Percentiles rank a stretch among this genome's conserved stretches.
Conservation (phyloP, 228 moss, liverwort and hornwort genomes). For the Sphagnum fallax region DNA sequence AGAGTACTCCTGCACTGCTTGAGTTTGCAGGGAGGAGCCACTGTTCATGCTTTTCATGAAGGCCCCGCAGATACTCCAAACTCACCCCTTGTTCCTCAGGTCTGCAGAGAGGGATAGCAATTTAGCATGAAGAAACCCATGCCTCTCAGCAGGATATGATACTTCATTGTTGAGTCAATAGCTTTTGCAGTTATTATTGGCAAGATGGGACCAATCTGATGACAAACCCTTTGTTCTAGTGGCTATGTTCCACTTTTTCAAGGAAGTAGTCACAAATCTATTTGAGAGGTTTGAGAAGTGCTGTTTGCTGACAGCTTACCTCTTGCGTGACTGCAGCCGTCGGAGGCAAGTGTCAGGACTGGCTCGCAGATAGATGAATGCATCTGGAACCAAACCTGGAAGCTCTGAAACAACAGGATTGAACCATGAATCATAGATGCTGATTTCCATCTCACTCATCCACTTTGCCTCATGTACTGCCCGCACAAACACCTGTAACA, state of each 20-base stretch:
- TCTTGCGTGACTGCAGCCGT: constrained; percentile 68
- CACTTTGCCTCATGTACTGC: constrained; percentile 95
- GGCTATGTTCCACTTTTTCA: too few relatives aligned
- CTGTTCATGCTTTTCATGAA: constrained; percentile 90
- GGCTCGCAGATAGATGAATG: constrained; percentile 80
- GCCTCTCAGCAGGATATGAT: too few relatives aligned
- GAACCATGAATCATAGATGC: constrained; percentile 92
- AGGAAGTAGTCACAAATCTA: too few relatives aligned
- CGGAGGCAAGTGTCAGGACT: constrained; percentile 85
- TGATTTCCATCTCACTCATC: constrained; percentile 94
- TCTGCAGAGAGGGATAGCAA: constrained; percentile 6
- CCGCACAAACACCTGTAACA: constrained; percentile 76
- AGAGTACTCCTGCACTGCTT: constrained; percentile 35
- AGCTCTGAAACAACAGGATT: constrained; percentile 85
- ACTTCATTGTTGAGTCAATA: too few relatives aligned
- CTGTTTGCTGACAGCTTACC: constrained; percentile 13
- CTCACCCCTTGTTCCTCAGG: constrained; percentile 72
- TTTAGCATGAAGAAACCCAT: too few relatives aligned
- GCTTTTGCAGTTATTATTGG: too few relatives aligned
- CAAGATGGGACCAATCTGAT: too few relatives aligned
- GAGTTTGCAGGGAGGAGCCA: constrained; percentile 76
- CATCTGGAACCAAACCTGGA: constrained; percentile 83
- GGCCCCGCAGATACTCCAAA: constrained; percentile 65
- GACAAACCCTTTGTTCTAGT: too few relatives aligned
- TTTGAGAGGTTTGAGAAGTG: too few relatives aligned